Evolutionary conservation across 345 rosid species (phyloP).

Genomic region (Eucalyptus decipiens): DNA sequence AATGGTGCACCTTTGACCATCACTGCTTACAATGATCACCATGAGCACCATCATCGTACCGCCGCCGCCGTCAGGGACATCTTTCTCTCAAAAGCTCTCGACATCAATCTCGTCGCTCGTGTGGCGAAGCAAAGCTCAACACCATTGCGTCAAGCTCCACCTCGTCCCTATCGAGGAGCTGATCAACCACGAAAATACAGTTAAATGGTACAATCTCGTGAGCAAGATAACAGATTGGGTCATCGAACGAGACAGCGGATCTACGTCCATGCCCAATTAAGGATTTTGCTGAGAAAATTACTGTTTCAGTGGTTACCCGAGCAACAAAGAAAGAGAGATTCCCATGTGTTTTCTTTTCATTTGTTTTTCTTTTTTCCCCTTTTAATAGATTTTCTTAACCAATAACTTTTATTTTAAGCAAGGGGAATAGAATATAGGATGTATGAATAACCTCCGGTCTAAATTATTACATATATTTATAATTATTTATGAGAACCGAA

Average conservation of each 20-base stretch:
- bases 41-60: rapidly evolving
- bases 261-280: neutral
- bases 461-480: neutral
- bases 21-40: neutral
- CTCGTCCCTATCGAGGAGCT: neutral
- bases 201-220: neutral
- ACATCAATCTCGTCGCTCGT: neutral
- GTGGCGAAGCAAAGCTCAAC: neutral
- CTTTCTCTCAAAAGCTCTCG: neutral
- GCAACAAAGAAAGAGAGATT: neutral
- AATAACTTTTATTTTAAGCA: neutral
- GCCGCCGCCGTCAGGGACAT: rapidly evolving
- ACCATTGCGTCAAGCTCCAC: neutral
- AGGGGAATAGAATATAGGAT: neutral
- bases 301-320: neutral
- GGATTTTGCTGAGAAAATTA: neutral
- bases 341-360: neutral
- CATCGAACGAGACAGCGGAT: neutral
- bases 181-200: neutral
- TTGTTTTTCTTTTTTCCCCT: neutral
- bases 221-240: neutral
- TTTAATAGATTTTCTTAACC: too few species aligned
- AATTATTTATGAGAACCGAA: too few species aligned
- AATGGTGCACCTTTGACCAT: neutral
- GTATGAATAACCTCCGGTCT: rapidly evolving